A percentile compares a stretch with the other conserved stretches of the same genome.
Conservation (phyloP, 2,329 filamentous ascomycete species). For the Chaetomium strumarium region DNA sequence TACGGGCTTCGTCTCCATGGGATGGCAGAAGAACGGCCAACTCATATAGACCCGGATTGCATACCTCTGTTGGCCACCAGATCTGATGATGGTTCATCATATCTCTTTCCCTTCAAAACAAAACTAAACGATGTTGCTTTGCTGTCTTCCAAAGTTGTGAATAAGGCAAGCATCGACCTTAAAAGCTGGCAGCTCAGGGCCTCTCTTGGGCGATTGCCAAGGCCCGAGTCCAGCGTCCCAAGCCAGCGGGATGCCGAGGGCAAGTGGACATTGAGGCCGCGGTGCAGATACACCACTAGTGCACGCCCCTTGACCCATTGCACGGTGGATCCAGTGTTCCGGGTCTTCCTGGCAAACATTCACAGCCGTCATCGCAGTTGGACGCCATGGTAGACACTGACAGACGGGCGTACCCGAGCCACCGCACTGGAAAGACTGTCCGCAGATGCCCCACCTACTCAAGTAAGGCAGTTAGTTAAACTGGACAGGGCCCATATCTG, state of each 20-base stretch:
- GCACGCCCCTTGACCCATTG: neutral
- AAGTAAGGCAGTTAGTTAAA: too few species aligned
- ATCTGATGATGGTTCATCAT: conserved; percentile 1
- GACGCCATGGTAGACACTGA: too few species aligned
- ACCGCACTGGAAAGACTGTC: too few species aligned
- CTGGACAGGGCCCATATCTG: too few species aligned
- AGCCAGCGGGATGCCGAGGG: neutral
- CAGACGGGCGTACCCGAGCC: too few species aligned
- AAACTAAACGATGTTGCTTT: neutral
- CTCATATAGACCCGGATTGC: too few species aligned
- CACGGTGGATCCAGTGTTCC: too few species aligned
- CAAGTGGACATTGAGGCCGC: neutral
- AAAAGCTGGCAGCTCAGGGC: neutral
- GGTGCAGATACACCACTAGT: neutral
- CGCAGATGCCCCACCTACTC: too few species aligned
- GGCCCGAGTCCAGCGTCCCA: neutral
- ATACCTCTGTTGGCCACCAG: conserved; percentile 7
- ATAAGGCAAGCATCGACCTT: too few species aligned
- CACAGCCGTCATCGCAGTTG: too few species aligned
- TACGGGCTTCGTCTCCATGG: neutral
- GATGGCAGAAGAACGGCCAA: neutral
- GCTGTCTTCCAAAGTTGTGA: too few species aligned
- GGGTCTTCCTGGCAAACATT: too few species aligned
- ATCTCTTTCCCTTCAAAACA: neutral
- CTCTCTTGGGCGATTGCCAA: neutral